Conservation (phyloP, 2,329 filamentous ascomycete genomes). For the Trichoderma atrobrunneum region DNA sequence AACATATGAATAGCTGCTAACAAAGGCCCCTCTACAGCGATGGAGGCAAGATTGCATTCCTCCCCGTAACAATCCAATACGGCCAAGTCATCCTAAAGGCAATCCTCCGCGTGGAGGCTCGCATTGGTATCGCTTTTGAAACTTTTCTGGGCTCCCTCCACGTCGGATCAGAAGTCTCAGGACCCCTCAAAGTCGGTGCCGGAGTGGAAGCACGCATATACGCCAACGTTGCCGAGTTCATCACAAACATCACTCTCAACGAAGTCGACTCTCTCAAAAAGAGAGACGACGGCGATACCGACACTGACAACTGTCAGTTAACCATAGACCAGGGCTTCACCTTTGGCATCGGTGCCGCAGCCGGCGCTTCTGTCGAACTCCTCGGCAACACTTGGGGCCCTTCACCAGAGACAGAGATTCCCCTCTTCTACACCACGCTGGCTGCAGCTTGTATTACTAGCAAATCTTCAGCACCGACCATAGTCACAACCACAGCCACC, state of each 20-base stretch:
- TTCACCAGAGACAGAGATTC: conserved; percentile 42
- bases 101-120: conserved; percentile 45
- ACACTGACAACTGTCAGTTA: conserved; percentile 40
- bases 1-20: background rate
- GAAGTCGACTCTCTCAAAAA: conserved; percentile 25
- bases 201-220: conserved; percentile 50
- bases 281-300: conserved; percentile 23
- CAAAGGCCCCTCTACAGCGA: conserved; percentile 36
- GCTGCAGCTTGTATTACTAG: conserved; percentile 40
- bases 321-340: conserved; percentile 48
- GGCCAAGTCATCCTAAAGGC: conserved; percentile 43
- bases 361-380: conserved; percentile 50
- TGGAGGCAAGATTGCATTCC: conserved; percentile 54
- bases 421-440: conserved; percentile 53
- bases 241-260: conserved; percentile 47
- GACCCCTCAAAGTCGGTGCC: conserved; percentile 32
- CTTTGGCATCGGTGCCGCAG: conserved; percentile 51
- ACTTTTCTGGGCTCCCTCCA: background rate
- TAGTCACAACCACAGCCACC: conserved; percentile 22
- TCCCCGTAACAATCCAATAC: conserved; percentile 50
- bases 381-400: conserved; percentile 49
- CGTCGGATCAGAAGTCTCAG: conserved; percentile 15
- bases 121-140: conserved; percentile 39
- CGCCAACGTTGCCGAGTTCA: conserved; percentile 53
- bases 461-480: background rate